These are phyloP conservation scores for Hondaea fermentalgiana DNA, from an alignment of 108 stramenopile genomes.

Conservation along the genomic window DNA sequence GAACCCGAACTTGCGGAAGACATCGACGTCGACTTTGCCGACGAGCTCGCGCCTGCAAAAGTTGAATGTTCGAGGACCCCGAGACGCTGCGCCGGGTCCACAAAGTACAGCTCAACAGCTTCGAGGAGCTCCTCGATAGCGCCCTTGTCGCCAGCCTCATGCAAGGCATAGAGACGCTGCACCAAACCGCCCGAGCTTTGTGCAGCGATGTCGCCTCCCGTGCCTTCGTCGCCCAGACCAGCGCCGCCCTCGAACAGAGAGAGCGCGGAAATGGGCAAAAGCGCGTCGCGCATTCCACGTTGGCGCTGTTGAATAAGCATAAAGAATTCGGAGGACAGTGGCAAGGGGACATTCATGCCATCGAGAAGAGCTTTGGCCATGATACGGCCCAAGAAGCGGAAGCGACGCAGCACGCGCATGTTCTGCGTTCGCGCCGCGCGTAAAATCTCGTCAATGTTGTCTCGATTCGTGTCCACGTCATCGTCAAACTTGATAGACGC, in stretches of 20 bases:
- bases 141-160: not conserved
- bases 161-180: not conserved
- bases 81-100: not conserved
- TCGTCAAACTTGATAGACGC: not conserved
- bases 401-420: not conserved
- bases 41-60: not conserved
- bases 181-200: not conserved
- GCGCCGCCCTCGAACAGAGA: not conserved
- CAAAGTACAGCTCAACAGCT: not conserved
- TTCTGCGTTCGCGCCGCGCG: not conserved
- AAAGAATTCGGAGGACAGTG: not conserved
- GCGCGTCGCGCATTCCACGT: not conserved
- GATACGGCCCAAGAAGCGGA: not conserved
- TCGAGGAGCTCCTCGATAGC: not conserved
- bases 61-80: not conserved
- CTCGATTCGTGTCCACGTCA: not conserved
- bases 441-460: not conserved
- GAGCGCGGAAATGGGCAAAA: not conserved
- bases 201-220: not conserved
- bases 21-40: too few relatives aligned
- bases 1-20: too few relatives aligned
- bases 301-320: not conserved
- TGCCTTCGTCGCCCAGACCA: not conserved
- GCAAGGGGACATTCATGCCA: slow-evolving; percentile 10
- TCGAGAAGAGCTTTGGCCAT: slow-evolving; percentile 2